Evolutionary conservation across 768 basidiomycete species (phyloP).

Genomic region (Hericium rajendrae): DNA sequence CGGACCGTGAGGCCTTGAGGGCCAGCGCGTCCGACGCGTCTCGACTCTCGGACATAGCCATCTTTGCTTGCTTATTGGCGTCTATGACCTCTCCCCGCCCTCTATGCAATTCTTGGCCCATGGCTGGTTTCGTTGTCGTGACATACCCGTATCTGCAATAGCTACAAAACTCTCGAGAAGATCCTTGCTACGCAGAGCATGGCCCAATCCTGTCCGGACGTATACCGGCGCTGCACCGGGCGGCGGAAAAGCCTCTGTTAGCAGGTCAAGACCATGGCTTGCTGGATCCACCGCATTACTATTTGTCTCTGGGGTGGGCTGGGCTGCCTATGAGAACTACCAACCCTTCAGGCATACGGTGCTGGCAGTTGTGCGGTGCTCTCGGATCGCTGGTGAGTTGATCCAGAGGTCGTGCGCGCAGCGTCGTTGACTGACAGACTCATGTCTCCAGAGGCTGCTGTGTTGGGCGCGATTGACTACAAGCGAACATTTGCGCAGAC

Average conservation of each 20-base stretch:
- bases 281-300: conserved; percentile 14
- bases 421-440: conserved; percentile 9
- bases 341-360: conserved; percentile 68
- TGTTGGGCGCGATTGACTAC: conserved; percentile 61
- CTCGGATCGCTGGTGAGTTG: conserved; percentile 58
- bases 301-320: conserved; percentile 24
- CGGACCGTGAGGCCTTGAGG: not conserved
- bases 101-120: not conserved
- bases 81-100: not conserved
- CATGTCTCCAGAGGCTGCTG: conserved; percentile 41
- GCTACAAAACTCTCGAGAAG: too few species aligned
- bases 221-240: too few species aligned
- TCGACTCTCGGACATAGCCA: not conserved
- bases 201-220: too few species aligned
- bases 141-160: not conserved
- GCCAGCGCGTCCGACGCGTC: not conserved
- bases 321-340: conserved; percentile 53
- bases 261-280: not conserved
- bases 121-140: not conserved
- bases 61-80: not conserved
- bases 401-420: conserved; percentile 8
- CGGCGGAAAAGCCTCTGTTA: too few species aligned
- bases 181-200: too few species aligned
- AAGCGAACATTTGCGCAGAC: conserved; percentile 51
- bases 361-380: conserved; percentile 71